A percentile compares a stretch with the other conserved stretches of the same genome.
phyloP scores from a whole-genome alignment of 78 protist genomes.

The Creolimax fragrantissima region DNA sequence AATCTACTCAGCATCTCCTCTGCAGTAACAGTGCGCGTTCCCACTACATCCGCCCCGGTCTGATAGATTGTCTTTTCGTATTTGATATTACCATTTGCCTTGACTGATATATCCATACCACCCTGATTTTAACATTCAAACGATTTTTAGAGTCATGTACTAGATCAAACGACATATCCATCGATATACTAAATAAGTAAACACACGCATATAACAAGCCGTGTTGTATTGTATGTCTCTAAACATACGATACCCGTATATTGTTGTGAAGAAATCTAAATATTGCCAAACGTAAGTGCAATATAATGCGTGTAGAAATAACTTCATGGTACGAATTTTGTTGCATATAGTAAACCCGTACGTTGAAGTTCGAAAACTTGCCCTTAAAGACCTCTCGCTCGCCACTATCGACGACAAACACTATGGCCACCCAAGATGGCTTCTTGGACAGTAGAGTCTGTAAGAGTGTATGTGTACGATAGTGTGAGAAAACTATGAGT shows the following conservation, averaged over 20 bases:
- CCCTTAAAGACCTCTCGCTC: background rate
- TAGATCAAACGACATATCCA: too few relatives aligned
- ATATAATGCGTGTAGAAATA: background rate
- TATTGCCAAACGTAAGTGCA: too few relatives aligned
- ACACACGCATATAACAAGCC: too few relatives aligned
- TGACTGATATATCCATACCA: conserved; percentile 1
- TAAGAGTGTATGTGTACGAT: too few relatives aligned
- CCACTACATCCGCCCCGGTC: background rate
- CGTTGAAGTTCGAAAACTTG: background rate
- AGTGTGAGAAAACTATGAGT: too few relatives aligned
- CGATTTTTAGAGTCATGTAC: too few relatives aligned
- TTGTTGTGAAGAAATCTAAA: too few relatives aligned
- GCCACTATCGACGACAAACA: background rate
- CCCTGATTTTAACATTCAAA: too few relatives aligned
- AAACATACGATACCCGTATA: too few relatives aligned
- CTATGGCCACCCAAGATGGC: background rate
- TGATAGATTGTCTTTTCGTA: background rate
- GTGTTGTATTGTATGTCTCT: too few relatives aligned
- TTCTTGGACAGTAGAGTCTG: background rate
- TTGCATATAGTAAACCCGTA: background rate
- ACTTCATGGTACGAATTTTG: background rate
- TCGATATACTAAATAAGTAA: too few relatives aligned
- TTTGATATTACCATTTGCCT: background rate
- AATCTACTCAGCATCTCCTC: background rate
- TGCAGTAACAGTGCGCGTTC: background rate